Base-by-base conservation (phyloP, 2,329 filamentous ascomycete genomes). In the Cadophora sp. region DNA sequence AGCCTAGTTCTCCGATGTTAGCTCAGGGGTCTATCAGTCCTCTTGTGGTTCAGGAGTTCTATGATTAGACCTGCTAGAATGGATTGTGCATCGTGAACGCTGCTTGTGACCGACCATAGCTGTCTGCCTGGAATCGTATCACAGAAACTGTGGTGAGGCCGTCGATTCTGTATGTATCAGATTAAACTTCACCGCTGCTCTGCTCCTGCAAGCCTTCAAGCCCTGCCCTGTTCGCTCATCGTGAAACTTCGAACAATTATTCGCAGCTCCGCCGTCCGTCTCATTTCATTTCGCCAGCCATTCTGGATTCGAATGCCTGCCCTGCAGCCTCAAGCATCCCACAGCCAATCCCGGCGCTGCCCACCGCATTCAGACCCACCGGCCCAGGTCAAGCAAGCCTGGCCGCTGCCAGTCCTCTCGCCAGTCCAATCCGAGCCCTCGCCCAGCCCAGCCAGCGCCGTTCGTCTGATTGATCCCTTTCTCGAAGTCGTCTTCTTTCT, bases 381-480 rank as follows among this genome's bases (percentile, higher is more conserved):
- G 30, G 50, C 50, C 27, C 24, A 53, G 24, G 47, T 27, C 47
- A 39, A 39, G 51, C 53, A 56, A 14, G 53, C 24, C 59, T 48
- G 30, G 41, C 45, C 59, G 43, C 43, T 50, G 41, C 60, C 60
- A 30, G 36, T 47, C 56, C 36, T 8, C 9, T 30, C 16, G 43
- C 48, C 36, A 33, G 22, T 30, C 50, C 62, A 41, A 22, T 58
- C 51, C 22, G 4, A 20, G 33, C 41, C 24, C 24, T 22, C 41
- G 50, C 22, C 51, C 13, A 24, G 36, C n/a, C 36, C 50, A 36
- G 20, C 41, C 65, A 45, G 24, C 56, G 56, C 48, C 43, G 39
- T 48, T 63, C 50, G 30, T 59, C 61, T 63, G 24, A 56, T 45
- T 27, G 53, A 43, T 53, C 60, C 58, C 65, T 59, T 65, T 60